Base-by-base conservation (phyloP, 202 grass and related monocot genomes). In the Setaria italica region DNA sequence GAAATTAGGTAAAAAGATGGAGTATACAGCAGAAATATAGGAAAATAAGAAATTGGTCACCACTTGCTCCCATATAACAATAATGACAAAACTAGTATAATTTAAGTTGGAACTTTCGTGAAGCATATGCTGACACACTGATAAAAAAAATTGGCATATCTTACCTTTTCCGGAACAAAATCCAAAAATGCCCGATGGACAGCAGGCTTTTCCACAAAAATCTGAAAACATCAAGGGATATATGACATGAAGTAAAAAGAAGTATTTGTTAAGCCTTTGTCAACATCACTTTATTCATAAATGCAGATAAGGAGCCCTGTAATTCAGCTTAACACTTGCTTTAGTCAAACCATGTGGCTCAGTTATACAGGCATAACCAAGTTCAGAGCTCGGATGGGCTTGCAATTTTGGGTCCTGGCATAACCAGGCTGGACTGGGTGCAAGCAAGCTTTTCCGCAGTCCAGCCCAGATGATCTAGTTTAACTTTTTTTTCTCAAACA, bases 171-270 rank as follows among this genome's bases (percentile, higher is more conserved):
- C 3, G 93, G 95, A 80, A 98, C 95, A 57, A 64, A 91, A 82
- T 93, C 76, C 57, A 98, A 88, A 95, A 92, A 98, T 77, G 95
- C 95, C 56, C 91, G 82, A 85, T 92, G 95, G 33, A 98, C 91
- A 62, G 95, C 91, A 84, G 95, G 93, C 49, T 98, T 98, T 91
- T 95, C 95, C 62, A 93, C 81, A 86, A 98, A 95, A 86, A 95
- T 98, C 93, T 98, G 89, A 51, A 88, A 84, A 57, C 70, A 69
- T 35, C 67, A 54, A 72, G 83, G 41, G 68, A 62, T 15, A 77
- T 7, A 80, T 57, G 3, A 2, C 19, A 1, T 53, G 51, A 39
- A 32, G 20, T 58, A 49, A 53, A 35, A 41, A 20, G 5, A 71
- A 53, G 9, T 84, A 63, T 64, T 73, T 3, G 62, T 30, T 19